Evolutionary conservation across 1,139 yeast species (phyloP).

Genomic region (Hansenula sp.): DNA sequence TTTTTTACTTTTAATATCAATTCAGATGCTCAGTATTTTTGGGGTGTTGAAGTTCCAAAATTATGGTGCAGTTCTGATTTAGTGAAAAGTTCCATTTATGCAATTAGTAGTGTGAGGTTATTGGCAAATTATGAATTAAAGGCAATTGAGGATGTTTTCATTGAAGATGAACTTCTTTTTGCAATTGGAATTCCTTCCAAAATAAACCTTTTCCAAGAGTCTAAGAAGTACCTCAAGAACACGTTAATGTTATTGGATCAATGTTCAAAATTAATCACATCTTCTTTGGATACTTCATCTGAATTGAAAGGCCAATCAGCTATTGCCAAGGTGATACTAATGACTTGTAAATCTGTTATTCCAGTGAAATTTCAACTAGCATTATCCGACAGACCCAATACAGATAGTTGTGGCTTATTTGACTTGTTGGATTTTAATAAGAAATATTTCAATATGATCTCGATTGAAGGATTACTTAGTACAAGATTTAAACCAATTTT

Average conservation of each 20-base stretch:
- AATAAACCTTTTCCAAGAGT: too few species aligned
- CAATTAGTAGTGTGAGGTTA: conserved; percentile 15
- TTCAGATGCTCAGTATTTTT: conserved; percentile 7
- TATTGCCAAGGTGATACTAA: background rate
- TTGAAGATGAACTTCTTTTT: conserved; percentile 2
- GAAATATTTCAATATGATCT: too few species aligned
- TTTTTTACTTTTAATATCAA: conserved; percentile 14
- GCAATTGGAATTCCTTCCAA: conserved; percentile 3
- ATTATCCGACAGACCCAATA: too few species aligned
- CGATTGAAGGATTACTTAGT: too few species aligned
- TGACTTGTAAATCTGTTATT: too few species aligned
- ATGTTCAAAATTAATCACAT: too few species aligned
- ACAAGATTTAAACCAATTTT: conserved; percentile 10
- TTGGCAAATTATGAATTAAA: background rate
- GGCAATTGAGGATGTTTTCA: conserved; percentile 7
- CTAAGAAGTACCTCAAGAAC: too few species aligned
- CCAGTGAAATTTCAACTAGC: too few species aligned
- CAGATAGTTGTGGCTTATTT: background rate
- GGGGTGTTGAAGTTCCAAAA: conserved; percentile 15
- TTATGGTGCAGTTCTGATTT: conserved; percentile 12
- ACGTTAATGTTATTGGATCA: too few species aligned
- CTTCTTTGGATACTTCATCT: too few species aligned
- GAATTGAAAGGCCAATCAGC: conserved; percentile 1
- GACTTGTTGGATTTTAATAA: background rate
- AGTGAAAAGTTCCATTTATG: conserved; percentile 13